Percentiles rank a stretch among this genome's conserved stretches.
Evolutionary conservation across 1,284 basidiomycete genomes (phyloP).

Genomic region (Trichosporon faecale): DNA sequence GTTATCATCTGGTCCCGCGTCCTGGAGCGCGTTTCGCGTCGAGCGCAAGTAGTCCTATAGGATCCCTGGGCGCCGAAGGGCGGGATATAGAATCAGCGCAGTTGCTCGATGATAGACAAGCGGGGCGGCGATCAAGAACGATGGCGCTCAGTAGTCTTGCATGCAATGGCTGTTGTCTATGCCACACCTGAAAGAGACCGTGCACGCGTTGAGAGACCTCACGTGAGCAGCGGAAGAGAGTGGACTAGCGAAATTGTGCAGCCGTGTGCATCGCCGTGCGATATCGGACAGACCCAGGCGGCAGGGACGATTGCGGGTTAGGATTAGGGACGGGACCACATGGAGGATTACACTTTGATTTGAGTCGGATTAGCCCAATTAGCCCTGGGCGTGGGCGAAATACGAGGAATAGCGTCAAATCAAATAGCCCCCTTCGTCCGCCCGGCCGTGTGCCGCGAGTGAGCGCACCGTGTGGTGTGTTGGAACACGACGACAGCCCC

Average conservation of each 20-base stretch:
- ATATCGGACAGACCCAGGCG: too few species aligned
- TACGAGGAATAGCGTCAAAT: not conserved
- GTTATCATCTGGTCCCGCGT: not conserved
- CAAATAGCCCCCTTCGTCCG: not conserved
- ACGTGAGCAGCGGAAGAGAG: not conserved
- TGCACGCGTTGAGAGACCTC: too few species aligned
- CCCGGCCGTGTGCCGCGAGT: not conserved
- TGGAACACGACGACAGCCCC: slow-evolving; percentile 9
- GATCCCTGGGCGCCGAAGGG: too few species aligned
- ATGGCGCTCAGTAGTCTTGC: too few species aligned
- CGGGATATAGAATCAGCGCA: too few species aligned
- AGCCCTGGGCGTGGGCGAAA: too few species aligned
- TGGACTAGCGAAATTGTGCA: too few species aligned
- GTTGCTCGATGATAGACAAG: too few species aligned
- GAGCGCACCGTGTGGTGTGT: not conserved
- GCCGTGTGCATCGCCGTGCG: not conserved
- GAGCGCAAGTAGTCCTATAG: not conserved
- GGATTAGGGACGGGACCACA: not conserved
- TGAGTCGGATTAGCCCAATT: not conserved
- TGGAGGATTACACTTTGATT: not conserved
- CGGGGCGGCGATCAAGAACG: too few species aligned
- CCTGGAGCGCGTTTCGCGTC: not conserved
- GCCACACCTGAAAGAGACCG: too few species aligned
- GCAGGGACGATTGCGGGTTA: too few species aligned
- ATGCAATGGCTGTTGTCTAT: not conserved